Percentiles rank a stretch among this genome's conserved stretches.
phyloP scores from a whole-genome alignment of 2,329 filamentous ascomycete species.

The Clonostachys chloroleuca region DNA sequence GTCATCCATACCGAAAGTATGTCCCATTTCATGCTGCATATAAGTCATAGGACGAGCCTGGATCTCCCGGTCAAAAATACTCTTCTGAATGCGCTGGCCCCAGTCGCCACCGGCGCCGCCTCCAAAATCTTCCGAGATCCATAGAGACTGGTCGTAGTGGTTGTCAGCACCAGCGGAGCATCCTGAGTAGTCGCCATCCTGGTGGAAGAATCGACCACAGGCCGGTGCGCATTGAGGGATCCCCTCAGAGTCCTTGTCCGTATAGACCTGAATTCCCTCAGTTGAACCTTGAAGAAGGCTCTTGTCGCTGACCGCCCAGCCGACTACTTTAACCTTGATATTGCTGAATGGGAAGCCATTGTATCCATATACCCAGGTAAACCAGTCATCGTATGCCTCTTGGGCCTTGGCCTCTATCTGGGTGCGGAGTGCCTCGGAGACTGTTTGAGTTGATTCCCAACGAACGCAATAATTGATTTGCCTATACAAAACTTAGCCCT shows the following conservation, averaged over 20 bases:
- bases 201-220: conserved; percentile 2
- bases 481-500: too few relatives aligned
- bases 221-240: conserved; percentile 29
- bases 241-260: conserved; percentile 28
- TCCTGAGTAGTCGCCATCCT: conserved; percentile 1
- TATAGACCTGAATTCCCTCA: conserved; percentile 32
- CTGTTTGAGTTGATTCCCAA: conserved; percentile 31
- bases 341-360: conserved; percentile 34
- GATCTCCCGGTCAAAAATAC: conserved; percentile 33
- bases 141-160: conserved; percentile 40
- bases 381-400: conserved; percentile 31
- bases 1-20: conserved; percentile 36
- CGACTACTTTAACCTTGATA: conserved; percentile 32
- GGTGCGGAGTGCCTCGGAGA: conserved; percentile 29
- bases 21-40: conserved; percentile 38
- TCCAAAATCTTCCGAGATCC: conserved; percentile 36
- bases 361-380: conserved; percentile 34
- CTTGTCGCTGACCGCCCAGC: conserved; percentile 33
- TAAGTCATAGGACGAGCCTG: conserved; percentile 32
- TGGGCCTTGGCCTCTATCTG: conserved; percentile 26
- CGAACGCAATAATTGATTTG: conserved; percentile 24
- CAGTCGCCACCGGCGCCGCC: conserved; percentile 41
- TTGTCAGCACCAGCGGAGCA: conserved; percentile 8
- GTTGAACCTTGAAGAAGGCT: conserved; percentile 28
- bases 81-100: conserved; percentile 35